These are phyloP conservation scores for Cladochytrium replicatum DNA, from an alignment of 192 early-diverging fungal genomes.

Conservation along the genomic window DNA sequence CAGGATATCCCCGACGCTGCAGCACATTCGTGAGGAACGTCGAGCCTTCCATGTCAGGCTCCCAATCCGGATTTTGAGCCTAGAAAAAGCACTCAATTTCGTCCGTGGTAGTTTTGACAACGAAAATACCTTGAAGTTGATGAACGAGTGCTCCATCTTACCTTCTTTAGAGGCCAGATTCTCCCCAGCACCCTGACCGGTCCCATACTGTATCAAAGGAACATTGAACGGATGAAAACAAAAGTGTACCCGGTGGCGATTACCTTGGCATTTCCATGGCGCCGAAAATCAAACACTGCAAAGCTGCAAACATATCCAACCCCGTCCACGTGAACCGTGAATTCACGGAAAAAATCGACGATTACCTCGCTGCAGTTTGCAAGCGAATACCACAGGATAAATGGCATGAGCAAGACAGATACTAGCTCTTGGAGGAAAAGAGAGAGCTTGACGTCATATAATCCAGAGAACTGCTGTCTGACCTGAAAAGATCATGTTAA, in stretches of 20 bases:
- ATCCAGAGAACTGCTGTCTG: constrained; percentile 59
- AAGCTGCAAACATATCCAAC: constrained; percentile 95
- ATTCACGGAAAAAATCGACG: constrained; percentile 92
- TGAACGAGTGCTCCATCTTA: constrained; percentile 97
- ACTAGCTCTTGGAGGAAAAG: constrained; percentile 76
- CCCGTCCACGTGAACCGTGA: constrained; percentile 82
- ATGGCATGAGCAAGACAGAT: constrained; percentile 69
- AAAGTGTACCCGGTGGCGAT: not conserved
- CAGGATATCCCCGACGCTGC: too few relatives aligned
- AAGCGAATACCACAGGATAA: constrained; percentile 70
- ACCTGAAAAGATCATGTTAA: constrained; percentile 37
- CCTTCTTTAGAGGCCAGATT: constrained; percentile 70
- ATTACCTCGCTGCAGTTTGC: constrained; percentile 64
- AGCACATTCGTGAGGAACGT: constrained; percentile 62
- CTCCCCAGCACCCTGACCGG: constrained; percentile 45
- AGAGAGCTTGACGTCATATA: constrained; percentile 73
- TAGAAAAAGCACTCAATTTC: constrained; percentile 16
- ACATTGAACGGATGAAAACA: not conserved
- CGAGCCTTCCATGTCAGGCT: constrained; percentile 68
- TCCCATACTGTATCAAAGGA: constrained; percentile 48
- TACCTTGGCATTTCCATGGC: constrained; percentile 76
- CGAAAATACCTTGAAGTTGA: constrained; percentile 77
- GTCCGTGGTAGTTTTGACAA: not conserved
- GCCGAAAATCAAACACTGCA: constrained; percentile 88
- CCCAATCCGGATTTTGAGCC: constrained; percentile 89